phyloP scores from a whole-genome alignment of 257 asterid species.

The Leptodermis oblonga region DNA sequence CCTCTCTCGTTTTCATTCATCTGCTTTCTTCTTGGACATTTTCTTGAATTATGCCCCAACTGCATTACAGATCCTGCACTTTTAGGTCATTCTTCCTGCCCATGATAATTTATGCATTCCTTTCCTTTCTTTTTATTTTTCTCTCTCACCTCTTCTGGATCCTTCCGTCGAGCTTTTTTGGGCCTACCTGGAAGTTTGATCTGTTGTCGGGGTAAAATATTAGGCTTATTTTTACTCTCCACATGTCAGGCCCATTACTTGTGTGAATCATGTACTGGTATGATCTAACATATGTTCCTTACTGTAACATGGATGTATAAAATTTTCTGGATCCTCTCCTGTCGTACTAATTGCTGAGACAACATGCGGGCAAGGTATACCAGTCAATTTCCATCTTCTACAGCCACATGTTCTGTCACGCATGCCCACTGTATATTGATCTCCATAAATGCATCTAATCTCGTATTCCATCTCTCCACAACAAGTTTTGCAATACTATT shows the following conservation, averaged over 20 bases:
- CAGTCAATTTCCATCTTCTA: background rate
- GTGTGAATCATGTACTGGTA: background rate
- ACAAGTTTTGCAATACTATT: background rate
- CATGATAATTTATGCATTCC: background rate
- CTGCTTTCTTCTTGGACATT: background rate
- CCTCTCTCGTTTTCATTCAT: too few species aligned
- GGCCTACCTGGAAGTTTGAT: background rate
- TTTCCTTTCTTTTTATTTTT: background rate
- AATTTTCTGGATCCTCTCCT: background rate
- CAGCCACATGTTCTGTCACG: background rate
- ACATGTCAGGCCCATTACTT: conserved; percentile 6
- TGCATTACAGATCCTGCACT: background rate
- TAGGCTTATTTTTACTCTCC: background rate
- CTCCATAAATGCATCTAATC: background rate
- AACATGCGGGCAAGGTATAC: conserved; percentile 1
- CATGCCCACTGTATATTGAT: background rate
- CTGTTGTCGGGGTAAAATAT: background rate
- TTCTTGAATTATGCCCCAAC: background rate
- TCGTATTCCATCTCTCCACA: conserved; percentile 2
- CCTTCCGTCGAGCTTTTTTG: background rate
- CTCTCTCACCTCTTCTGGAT: background rate
- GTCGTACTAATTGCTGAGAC: background rate
- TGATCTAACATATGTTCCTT: background rate
- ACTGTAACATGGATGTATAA: background rate
- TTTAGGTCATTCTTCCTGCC: background rate